Conservation (phyloP, 139 green algal genomes). For the Marvania coccoides region DNA sequence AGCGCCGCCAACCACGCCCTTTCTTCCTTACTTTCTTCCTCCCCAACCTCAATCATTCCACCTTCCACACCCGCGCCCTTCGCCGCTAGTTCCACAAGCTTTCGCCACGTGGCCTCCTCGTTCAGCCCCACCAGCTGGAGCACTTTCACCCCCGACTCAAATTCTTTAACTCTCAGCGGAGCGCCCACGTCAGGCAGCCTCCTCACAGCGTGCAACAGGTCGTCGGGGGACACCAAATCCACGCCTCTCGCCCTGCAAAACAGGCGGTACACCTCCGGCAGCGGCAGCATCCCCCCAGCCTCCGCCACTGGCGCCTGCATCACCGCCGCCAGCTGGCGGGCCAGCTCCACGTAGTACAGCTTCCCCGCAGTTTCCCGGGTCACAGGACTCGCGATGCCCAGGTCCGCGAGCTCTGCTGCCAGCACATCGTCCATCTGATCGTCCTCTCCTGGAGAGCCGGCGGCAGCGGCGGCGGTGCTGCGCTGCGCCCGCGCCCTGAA, state of each 20-base stretch:
- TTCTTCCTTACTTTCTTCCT: background rate
- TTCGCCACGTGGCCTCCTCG: conserved; percentile 46
- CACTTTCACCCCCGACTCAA: conserved; percentile 66
- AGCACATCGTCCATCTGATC: conserved; percentile 60
- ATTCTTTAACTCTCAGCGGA: conserved; percentile 42
- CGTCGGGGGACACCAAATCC: conserved; percentile 91
- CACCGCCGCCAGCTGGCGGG: conserved; percentile 63
- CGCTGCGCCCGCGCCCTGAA: conserved; percentile 31
- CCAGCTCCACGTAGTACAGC: conserved; percentile 79
- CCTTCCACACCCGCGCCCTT: background rate
- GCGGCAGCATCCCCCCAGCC: conserved; percentile 72
- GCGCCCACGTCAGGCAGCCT: conserved; percentile 30
- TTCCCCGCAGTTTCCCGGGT: conserved; percentile 72
- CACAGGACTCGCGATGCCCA: conserved; percentile 85
- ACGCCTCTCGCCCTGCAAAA: conserved; percentile 87
- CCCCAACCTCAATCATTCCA: background rate
- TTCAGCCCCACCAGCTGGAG: conserved; percentile 54
- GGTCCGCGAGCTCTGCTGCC: conserved; percentile 62
- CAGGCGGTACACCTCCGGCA: conserved; percentile 92
- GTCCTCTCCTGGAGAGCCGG: background rate
- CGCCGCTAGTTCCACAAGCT: conserved; percentile 18
- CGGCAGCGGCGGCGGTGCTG: background rate
- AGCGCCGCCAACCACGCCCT: conserved; percentile 19
- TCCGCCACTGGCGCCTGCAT: conserved; percentile 31
- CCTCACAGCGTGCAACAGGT: conserved; percentile 63